A percentile compares a stretch with the other conserved stretches of the same genome.
phyloP scores from a whole-genome alignment of 371 early-diverging fungal genomes.

The Actinomucor elegans region DNA sequence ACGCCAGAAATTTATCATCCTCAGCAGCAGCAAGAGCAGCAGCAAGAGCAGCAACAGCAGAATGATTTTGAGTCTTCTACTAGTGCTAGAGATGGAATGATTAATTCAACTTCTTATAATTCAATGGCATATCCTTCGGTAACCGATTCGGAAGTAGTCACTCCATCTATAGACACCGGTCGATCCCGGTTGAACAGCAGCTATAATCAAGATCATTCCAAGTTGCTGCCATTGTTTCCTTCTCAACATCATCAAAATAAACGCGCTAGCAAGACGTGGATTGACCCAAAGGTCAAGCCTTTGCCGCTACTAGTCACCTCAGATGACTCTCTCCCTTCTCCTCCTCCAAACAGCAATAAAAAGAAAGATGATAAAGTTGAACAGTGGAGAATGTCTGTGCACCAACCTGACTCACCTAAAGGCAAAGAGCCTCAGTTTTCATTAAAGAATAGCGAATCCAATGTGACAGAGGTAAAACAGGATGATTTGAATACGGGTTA shows the following conservation, averaged over 20 bases:
- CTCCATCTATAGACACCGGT: too few relatives aligned
- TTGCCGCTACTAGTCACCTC: neutral
- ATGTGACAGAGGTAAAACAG: neutral
- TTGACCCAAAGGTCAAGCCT: slow-evolving; percentile 1
- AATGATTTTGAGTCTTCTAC: neutral
- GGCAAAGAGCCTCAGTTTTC: too few relatives aligned
- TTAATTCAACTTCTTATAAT: slow-evolving; percentile 2
- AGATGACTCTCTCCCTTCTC: neutral
- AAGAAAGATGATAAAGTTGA: neutral
- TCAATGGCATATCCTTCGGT: slow-evolving; percentile 9
- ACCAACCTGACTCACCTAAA: too few relatives aligned
- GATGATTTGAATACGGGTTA: too few relatives aligned
- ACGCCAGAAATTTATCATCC: slow-evolving; percentile 14
- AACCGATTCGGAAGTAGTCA: slow-evolving; percentile 1
- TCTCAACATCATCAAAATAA: neutral
- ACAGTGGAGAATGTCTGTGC: neutral
- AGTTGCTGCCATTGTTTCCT: too few relatives aligned
- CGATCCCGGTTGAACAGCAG: too few relatives aligned
- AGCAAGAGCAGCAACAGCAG: neutral
- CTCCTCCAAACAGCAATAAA: neutral
- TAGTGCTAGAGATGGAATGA: neutral
- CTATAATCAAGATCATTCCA: too few relatives aligned
- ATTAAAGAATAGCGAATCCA: neutral
- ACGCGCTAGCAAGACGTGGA: neutral
- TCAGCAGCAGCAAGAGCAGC: neutral